Base-by-base conservation (phyloP, 495 filamentous ascomycete species). In the Annulohypoxylon bovei region DNA sequence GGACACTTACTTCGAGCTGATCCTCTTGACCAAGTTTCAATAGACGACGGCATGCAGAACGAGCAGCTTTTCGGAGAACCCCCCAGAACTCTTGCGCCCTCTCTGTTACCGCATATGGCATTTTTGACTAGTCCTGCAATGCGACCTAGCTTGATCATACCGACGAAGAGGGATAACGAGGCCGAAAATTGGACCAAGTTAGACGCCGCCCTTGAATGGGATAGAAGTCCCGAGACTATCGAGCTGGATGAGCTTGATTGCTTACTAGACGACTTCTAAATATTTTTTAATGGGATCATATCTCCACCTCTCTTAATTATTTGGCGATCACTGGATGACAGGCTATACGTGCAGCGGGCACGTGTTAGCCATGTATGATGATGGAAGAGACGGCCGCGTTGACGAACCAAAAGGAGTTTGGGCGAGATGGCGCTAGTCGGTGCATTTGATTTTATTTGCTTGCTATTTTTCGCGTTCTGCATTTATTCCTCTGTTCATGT, bases 201-300 rank as follows among this genome's bases (percentile, higher is more conserved):
- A 47, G 84, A 88, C 32, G 77, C 84, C 62, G 79, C 87, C 56
- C 73, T 88, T 35, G 86, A 88, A 61, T 87, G 89, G 80, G 91
- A 93, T 68, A 82, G 89, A 65, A 95, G 90, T 78, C 94, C 93
- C 0, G 95, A 98, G 80, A 92, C 88, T 57, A 88, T 99, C 54
- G 93, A 93, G 79, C 85, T 99, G 33, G 92, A 96, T 47, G 95
- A 99, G 84, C 86, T 99, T 2, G 95, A 99, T 76, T 89, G 93
- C 62, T 86, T 98, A 81, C 87, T 99, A 77, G 85, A 88, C 59
- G 88, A 85, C 39, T 91, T 89, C 67, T 92, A 80, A 85, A 62
- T 32, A 18, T 27, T 12, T 20, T 12, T 25, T 11, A 9, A 49
- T 46, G 28, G 37, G 42, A n/a, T 25, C 22, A 62, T 62, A 57